Base-by-base conservation (phyloP, 805 yeast genomes). In the Candida incommunis region DNA sequence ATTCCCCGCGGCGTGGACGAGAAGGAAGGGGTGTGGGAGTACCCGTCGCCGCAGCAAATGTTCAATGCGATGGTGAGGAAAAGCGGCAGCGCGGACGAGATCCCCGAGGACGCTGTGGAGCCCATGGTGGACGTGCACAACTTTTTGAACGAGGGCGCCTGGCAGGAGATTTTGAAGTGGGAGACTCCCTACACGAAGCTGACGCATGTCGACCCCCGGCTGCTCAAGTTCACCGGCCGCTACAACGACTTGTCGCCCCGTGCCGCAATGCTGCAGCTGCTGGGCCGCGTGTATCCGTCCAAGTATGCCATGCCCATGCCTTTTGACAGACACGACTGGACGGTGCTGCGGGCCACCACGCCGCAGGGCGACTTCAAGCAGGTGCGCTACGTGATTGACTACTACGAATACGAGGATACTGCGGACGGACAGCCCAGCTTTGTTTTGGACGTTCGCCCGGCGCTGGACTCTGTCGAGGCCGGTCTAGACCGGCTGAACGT, bases 11-110 rank as follows among this genome's bases (percentile, higher is more conserved):
- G 97, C 23, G 74, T 69, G 23, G 58, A 60, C 13, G 69, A 66
- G 1, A 70, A 67, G 7, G 78, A 76, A 49, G 94, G 94, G 1
- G 76, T 80, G 42, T 92, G 99, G 99, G 98, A 92, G 64, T 92
- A 92, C 60, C 99, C 99, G 1, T 85, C 96, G 2, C 98, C 99
- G 1, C 98, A 92, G 64, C 99, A 92, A 61, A 92, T 92, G 99
- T 78, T 87, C 52, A 88, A 90, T 57, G 99, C 99, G 11, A 90
- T 92, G 97, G 67, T 87, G 23, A 77, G 90, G 51, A 92, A 92
- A 66, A 95, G 96, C 20, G 90, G 92, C 57, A 79, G 75, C 2
- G 51, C 50, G 2, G 82, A 84, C 41, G 94, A 81, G 42, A 75
- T 90, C 44, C 94, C 90, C 2, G 97, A 88, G 60, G 95, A 86